Evolutionary conservation across 106 monocot genomes (phyloP).

Genomic region (Narthecium ossifragum): DNA sequence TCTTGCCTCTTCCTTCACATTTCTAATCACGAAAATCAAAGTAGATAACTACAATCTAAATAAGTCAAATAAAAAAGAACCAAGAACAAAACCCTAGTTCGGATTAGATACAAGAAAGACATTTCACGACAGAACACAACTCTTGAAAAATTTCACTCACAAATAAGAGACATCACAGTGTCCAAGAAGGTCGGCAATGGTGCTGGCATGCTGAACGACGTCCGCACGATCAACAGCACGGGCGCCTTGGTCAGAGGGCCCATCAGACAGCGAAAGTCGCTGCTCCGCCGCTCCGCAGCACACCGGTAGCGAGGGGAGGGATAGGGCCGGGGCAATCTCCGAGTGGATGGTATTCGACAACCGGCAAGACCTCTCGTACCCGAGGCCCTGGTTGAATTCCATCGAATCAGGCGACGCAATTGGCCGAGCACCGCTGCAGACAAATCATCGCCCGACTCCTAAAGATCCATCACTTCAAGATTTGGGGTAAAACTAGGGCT

Average conservation of each 20-base stretch:
- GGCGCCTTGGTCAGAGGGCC: slow-evolving; percentile 6
- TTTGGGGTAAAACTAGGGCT: too few relatives aligned
- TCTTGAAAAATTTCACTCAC: too few relatives aligned
- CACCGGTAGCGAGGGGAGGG: slow-evolving; percentile 65
- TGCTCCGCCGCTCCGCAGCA: slow-evolving; percentile 51
- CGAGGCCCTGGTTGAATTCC: slow-evolving; percentile 34
- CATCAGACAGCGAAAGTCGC: slow-evolving; percentile 39
- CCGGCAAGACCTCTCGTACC: slow-evolving; percentile 70
- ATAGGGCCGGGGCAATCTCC: slow-evolving; percentile 67
- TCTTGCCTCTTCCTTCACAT: slow-evolving; percentile 52
- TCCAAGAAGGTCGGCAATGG: slow-evolving; percentile 57
- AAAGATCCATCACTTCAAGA: too few relatives aligned
- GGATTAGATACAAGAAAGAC: neutral
- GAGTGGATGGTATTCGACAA: slow-evolving; percentile 67
- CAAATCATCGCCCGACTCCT: too few relatives aligned
- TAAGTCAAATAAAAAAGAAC: neutral
- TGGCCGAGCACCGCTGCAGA: too few relatives aligned
- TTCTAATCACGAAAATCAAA: slow-evolving; percentile 22
- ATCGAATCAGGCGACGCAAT: slow-evolving; percentile 16
- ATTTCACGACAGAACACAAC: too few relatives aligned
- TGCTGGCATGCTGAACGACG: slow-evolving; percentile 34
- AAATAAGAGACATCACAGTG: slow-evolving; percentile 76
- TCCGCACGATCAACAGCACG: slow-evolving; percentile 32
- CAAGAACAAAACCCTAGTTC: neutral
- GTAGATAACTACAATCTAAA: neutral